phyloP scores from a whole-genome alignment of 306 rosid species.

The Elaeagnus macrophylla region DNA sequence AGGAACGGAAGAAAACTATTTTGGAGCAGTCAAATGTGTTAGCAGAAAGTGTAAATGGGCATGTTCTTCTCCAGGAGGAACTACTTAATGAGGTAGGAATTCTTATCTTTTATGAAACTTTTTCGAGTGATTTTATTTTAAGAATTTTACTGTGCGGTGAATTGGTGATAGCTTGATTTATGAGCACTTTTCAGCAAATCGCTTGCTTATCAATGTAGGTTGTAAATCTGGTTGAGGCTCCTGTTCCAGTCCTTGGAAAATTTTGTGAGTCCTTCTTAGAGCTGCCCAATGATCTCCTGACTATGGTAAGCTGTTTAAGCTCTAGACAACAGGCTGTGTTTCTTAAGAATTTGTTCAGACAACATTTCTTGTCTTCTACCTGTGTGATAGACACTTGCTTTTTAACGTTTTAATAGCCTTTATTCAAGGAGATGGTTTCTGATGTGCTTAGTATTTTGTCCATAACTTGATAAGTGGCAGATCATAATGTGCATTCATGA shows the following conservation, averaged over 20 bases:
- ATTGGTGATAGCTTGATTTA: not conserved
- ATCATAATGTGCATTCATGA: too few relatives aligned
- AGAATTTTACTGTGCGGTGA: not conserved
- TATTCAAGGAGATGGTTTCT: too few relatives aligned
- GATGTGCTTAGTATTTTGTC: too few relatives aligned
- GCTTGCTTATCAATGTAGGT: slow-evolving; percentile 34
- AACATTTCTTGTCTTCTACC: not conserved
- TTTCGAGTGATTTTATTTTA: slow-evolving; percentile 6
- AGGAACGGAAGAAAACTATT: slow-evolving; percentile 64
- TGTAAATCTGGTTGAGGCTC: slow-evolving; percentile 90
- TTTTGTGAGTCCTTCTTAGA: slow-evolving; percentile 71
- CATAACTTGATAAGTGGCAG: too few relatives aligned
- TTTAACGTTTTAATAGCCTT: too few relatives aligned
- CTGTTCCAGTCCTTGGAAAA: slow-evolving; percentile 83
- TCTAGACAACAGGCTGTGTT: not conserved
- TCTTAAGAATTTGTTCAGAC: slow-evolving; percentile 9
- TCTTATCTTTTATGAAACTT: slow-evolving; percentile 19
- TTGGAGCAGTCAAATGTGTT: slow-evolving; percentile 50
- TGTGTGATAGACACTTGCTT: too few relatives aligned
- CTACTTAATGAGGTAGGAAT: slow-evolving; percentile 71
- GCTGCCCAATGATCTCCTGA: slow-evolving; percentile 92
- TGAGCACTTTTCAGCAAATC: not conserved
- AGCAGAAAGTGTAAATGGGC: slow-evolving; percentile 67
- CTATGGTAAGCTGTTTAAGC: slow-evolving; percentile 54
- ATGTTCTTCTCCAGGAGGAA: slow-evolving; percentile 47